Evolutionary conservation across 495 filamentous ascomycete genomes (phyloP).

Genomic region (Aspergillus nidulans): DNA sequence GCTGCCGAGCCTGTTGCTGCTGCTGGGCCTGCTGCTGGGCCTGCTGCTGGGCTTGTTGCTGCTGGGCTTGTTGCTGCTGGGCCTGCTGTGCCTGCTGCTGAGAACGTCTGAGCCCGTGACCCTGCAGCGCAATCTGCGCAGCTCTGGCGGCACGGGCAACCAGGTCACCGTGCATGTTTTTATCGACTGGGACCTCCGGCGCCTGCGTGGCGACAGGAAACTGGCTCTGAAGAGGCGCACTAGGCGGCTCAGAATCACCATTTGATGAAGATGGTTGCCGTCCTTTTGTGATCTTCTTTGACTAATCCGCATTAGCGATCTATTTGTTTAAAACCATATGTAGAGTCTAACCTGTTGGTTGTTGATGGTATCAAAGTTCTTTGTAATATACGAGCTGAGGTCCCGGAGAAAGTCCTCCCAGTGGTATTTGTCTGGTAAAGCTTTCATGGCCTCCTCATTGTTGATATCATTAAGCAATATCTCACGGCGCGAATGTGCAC

Average conservation of each 20-base stretch:
- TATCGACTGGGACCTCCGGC: conserved; percentile 38
- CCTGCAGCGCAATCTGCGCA: conserved; percentile 51
- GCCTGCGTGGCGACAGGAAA: conserved; percentile 41
- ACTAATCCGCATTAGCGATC: conserved; percentile 27
- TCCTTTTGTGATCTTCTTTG: conserved; percentile 41
- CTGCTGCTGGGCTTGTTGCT: conserved; percentile 38
- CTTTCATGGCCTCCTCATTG: conserved; percentile 55
- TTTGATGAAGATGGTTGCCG: conserved; percentile 40
- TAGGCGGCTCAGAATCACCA: conserved; percentile 36
- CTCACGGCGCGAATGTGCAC: conserved; percentile 58
- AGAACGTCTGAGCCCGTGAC: conserved; percentile 39
- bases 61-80: conserved; percentile 25
- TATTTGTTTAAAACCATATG: background rate
- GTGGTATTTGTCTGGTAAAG: conserved; percentile 71
- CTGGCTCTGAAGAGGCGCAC: conserved; percentile 41
- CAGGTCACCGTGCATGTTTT: conserved; percentile 48
- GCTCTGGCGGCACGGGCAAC: conserved; percentile 51
- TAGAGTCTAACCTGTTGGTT: conserved; percentile 39
- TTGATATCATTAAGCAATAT: conserved; percentile 61
- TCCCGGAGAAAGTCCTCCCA: conserved; percentile 73
- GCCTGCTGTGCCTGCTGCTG: conserved; percentile 37
- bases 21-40: conserved; percentile 23
- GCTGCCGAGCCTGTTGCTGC: conserved; percentile 22
- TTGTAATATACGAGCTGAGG: conserved; percentile 68
- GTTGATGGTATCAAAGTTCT: conserved; percentile 65